Percentiles rank a stretch among this genome's conserved stretches.
Conservation (phyloP, 345 rosid genomes). For the Kernera saxatilis region DNA sequence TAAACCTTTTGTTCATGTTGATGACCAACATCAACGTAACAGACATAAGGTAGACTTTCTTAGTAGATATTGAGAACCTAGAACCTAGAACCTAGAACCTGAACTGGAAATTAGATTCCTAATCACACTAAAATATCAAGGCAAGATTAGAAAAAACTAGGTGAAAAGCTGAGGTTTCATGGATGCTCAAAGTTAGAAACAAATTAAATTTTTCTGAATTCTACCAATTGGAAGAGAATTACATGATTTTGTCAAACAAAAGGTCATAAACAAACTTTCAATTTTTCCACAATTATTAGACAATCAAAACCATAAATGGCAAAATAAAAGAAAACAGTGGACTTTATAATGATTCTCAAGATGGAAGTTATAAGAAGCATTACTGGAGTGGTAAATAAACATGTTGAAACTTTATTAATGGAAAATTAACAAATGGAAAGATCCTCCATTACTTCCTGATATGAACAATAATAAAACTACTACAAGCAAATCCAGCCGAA, state of each 20-base stretch:
- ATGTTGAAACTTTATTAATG: slow-evolving; percentile 13
- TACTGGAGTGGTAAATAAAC: background rate
- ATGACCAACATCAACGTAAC: background rate
- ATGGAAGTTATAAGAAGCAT: background rate
- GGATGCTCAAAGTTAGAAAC: background rate
- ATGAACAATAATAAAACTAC: slow-evolving; percentile 18
- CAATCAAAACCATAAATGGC: slow-evolving; percentile 15
- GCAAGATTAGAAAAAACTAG: background rate
- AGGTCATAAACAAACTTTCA: background rate
- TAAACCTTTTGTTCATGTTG: background rate
- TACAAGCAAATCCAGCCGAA: slow-evolving; percentile 8
- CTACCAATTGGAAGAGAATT: background rate
- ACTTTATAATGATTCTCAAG: slow-evolving; percentile 5
- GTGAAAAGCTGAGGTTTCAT: background rate
- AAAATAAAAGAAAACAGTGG: background rate
- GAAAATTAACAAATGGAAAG: slow-evolving; percentile 11
- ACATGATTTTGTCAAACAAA: background rate
- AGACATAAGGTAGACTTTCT: background rate
- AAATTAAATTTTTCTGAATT: background rate
- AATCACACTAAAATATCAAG: background rate
- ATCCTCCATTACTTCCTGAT: slow-evolving; percentile 15
- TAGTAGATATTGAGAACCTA: too few species aligned
- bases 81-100: too few species aligned
- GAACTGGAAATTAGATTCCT: background rate
- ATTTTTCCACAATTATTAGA: background rate